A percentile compares a stretch with the other conserved stretches of the same genome.
Evolutionary conservation across 2,329 filamentous ascomycete genomes (phyloP).

Genomic region (Dactylellina parvicollis): DNA sequence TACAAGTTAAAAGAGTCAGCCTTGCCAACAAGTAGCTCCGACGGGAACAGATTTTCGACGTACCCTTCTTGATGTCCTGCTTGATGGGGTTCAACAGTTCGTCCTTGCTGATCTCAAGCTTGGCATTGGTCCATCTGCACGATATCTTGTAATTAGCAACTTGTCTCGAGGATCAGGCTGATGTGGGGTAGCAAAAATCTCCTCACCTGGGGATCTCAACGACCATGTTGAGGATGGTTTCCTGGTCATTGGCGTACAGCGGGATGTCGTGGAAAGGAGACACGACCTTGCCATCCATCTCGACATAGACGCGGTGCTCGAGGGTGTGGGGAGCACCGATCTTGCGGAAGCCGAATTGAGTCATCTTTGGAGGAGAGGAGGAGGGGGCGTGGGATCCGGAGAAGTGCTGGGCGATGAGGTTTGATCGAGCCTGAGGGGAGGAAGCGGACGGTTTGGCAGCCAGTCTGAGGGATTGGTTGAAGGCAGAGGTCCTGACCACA

Average conservation of each 20-base stretch:
- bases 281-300: slow-evolving; percentile 93
- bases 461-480: slow-evolving; percentile 46
- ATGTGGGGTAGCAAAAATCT: neutral
- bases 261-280: slow-evolving; percentile 99
- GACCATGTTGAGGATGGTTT: slow-evolving; percentile 98
- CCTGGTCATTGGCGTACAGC: slow-evolving; percentile 87
- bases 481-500: slow-evolving; percentile 33
- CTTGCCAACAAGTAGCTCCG: neutral
- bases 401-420: slow-evolving; percentile 47
- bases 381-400: neutral
- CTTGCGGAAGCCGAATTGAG: slow-evolving; percentile 83
- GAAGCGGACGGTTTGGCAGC: slow-evolving; percentile 39
- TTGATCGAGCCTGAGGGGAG: slow-evolving; percentile 38
- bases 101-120: slow-evolving; percentile 99
- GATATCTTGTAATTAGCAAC: neutral
- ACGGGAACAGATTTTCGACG: neutral
- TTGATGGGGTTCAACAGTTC: slow-evolving; percentile 98
- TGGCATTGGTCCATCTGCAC: slow-evolving; percentile 96
- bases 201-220: slow-evolving; percentile 84
- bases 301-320: slow-evolving; percentile 96
- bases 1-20: neutral
- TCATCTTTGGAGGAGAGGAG: slow-evolving; percentile 62
- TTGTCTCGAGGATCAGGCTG: neutral
- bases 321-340: slow-evolving; percentile 89
- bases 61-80: slow-evolving; percentile 96